phyloP scores from a whole-genome alignment of 1,284 basidiomycete genomes.

The Papiliotrema flavescens region DNA sequence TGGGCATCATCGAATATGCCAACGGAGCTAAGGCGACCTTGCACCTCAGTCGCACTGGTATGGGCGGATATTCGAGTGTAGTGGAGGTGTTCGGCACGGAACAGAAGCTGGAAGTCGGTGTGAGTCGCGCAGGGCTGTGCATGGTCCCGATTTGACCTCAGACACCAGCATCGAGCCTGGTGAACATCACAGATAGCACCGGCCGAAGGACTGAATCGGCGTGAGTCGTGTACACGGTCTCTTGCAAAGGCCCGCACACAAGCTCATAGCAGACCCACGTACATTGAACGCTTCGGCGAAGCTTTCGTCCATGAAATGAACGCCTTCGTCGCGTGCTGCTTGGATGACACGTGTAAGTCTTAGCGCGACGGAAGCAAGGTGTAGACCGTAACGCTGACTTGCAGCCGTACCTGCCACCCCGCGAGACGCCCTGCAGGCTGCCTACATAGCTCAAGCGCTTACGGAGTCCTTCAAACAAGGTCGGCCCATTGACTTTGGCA shows the following conservation, averaged over 20 bases:
- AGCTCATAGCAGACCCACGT: conserved; percentile 6
- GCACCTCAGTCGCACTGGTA: conserved; percentile 18
- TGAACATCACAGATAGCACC: neutral
- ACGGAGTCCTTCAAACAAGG: conserved; percentile 12
- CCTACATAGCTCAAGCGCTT: conserved; percentile 18
- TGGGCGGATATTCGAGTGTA: conserved; percentile 11
- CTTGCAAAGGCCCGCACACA: neutral
- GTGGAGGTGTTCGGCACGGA: conserved; percentile 14
- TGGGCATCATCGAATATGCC: conserved; percentile 19
- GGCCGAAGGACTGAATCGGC: neutral
- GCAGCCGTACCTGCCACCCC: conserved; percentile 8
- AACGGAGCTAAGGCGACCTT: conserved; percentile 12
- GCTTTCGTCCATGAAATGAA: conserved; percentile 24
- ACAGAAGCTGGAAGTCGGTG: conserved; percentile 13
- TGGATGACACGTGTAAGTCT: conserved; percentile 22
- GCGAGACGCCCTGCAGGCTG: conserved; percentile 19
- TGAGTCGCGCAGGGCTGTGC: neutral
- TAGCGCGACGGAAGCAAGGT: neutral
- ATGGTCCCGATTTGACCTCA: neutral
- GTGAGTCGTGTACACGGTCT: neutral
- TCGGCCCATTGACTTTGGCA: conserved; percentile 13
- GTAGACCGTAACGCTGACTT: neutral
- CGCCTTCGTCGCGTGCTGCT: conserved; percentile 11
- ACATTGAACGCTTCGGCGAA: conserved; percentile 19
- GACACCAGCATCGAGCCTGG: neutral